These are phyloP conservation scores for Dimargaris cristalligena DNA, from an alignment of 192 early-diverging fungal species.

Conservation along the genomic window DNA sequence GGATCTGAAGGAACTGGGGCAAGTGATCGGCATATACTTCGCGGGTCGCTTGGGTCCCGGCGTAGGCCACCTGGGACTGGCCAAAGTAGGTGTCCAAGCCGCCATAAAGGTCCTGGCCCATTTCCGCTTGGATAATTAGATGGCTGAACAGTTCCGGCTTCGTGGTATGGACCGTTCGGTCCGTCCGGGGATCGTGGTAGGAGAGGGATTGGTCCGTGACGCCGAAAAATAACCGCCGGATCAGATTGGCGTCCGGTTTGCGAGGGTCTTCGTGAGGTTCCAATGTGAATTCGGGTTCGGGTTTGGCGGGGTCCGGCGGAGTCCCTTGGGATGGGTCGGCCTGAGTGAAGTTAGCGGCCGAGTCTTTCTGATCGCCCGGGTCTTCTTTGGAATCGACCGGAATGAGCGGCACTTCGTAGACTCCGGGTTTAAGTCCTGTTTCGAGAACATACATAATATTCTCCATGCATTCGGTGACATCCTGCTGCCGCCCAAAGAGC, in stretches of 20 bases:
- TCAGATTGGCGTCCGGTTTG: conserved; percentile 6
- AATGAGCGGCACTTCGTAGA: not conserved
- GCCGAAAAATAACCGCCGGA: conserved; percentile 30
- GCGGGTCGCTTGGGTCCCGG: not conserved
- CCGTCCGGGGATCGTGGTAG: conserved; percentile 20
- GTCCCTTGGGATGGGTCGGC: too few species aligned
- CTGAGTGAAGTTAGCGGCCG: not conserved
- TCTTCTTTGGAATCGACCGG: not conserved
- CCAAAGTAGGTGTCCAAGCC: conserved; percentile 41
- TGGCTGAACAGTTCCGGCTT: conserved; percentile 32
- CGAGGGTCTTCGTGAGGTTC: conserved; percentile 10
- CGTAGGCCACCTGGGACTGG: conserved; percentile 15
- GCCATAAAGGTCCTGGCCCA: conserved; percentile 31
- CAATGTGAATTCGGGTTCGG: too few species aligned
- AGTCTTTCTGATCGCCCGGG: not conserved
- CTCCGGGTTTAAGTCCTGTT: conserved; percentile 32
- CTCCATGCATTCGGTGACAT: conserved; percentile 60
- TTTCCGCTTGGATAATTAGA: conserved; percentile 28
- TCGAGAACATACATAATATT: conserved; percentile 43
- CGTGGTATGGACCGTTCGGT: conserved; percentile 15
- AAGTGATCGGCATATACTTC: conserved; percentile 15
- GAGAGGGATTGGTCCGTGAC: conserved; percentile 24
- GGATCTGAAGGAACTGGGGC: conserved; percentile 54
- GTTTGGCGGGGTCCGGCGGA: too few species aligned
- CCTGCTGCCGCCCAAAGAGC: conserved; percentile 45